Evolutionary conservation across 164 flowering plant species (phyloP).

Genomic region (Akebia trifoliata): DNA sequence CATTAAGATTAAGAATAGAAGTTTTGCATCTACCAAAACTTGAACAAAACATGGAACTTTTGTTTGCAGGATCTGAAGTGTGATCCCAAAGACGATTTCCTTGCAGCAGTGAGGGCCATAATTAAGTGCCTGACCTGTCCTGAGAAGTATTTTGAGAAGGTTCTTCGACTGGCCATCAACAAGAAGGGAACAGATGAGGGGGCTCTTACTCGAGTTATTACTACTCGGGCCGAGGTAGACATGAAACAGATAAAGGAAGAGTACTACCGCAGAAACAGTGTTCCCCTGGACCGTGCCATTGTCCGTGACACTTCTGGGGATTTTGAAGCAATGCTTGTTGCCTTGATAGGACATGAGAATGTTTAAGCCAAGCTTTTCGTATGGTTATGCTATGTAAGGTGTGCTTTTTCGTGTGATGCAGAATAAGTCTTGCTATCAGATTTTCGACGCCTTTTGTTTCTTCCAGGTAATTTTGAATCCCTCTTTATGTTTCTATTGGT

Average conservation of each 20-base stretch:
- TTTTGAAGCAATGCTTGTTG: conserved; percentile 52
- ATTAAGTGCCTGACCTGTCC: conserved; percentile 49
- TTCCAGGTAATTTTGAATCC: too few relatives aligned
- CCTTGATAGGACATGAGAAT: conserved; percentile 38
- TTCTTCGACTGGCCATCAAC: conserved; percentile 44
- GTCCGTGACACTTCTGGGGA: conserved; percentile 50
- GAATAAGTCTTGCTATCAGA: too few relatives aligned
- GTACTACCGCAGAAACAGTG: conserved; percentile 45
- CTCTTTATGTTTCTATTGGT: too few relatives aligned
- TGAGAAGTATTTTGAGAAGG: conserved; percentile 56
- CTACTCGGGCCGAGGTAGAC: conserved; percentile 61
- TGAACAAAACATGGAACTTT: background rate
- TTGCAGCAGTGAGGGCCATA: conserved; percentile 34
- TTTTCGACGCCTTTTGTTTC: too few relatives aligned
- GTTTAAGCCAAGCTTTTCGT: conserved; percentile 1
- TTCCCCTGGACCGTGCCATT: conserved; percentile 52
- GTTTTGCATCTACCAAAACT: background rate
- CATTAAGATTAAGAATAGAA: too few relatives aligned
- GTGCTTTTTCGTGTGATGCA: background rate
- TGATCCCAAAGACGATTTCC: conserved; percentile 47
- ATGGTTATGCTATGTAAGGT: background rate
- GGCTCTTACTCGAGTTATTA: conserved; percentile 59
- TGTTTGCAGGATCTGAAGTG: conserved; percentile 44
- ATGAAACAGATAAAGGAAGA: conserved; percentile 47
- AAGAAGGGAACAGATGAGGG: conserved; percentile 58